Base-by-base conservation (phyloP, 169 alveolate genomes). In the Cyclospora cayetanensis region DNA sequence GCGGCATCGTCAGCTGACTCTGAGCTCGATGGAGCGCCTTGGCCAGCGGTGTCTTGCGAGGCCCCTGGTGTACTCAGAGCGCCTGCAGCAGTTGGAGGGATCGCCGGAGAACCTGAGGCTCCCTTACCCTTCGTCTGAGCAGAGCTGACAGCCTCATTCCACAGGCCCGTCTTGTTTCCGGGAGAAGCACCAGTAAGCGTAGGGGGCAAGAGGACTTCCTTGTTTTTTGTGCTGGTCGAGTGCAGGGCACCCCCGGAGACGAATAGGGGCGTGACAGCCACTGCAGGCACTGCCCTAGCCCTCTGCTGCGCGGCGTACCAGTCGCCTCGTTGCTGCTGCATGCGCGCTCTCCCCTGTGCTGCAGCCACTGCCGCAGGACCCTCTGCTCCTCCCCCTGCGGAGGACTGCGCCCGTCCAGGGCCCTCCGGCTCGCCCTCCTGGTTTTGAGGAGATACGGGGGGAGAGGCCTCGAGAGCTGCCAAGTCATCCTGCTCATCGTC, bases 181-280 rank as follows among this genome's bases (percentile, higher is more conserved):
- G 9, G n/a, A n/a, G n/a, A n/a, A n/a, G 83, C 4, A 4, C 31
- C 68, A 41, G 66, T 63, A 2, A 85, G 83, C 0, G 84, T 50
- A 3, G 91, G 91, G 37, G 91, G 91, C 35, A 85, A 52, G 0
- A 65, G 3, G 5, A 85, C 91, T 4, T 50, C 82, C 27, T 85
- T 37, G 83, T 85, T 85, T 52, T 85, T 74, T 1, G 91, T 85
- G 84, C 91, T 85, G 37, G 79, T 85, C 29, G 91, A 85, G n/a
- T 85, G 91, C 9, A 85, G 91, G 12, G 91, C 46, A 0, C 91
- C 91, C 4, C 91, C 91, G 1, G 91, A 43, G 18, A 85, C 91
- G 60, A 85, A 85, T 46, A 42, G 34, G 29, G 91, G 50, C 2
- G 74, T 39, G 25, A 35, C 52, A 27, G 82, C 20, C 1, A 34